Evolutionary conservation across 1,139 yeast species (phyloP), one percentile per base, ranked within the genome.

Genomic region (Candida neerlandica): DNA sequence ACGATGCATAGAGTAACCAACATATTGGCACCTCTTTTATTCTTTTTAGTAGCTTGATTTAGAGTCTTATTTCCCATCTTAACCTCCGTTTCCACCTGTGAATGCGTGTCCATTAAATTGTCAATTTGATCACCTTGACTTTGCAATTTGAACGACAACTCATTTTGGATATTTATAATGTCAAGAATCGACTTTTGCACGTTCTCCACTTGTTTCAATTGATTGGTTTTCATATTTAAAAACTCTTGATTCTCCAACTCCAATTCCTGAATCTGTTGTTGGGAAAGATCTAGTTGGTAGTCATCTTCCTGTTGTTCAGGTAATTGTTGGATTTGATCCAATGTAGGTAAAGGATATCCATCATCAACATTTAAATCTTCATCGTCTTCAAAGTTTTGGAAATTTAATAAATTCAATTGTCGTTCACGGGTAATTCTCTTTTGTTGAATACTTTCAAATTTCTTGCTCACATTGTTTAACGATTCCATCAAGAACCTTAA

Each of bases 171-270:
- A 49, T 85, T 82, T 1, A 94, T 81, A 45, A 94, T 87, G 62
- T 91, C 97, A 47, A 85, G 69, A 71, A 92, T 84, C 2, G 96
- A 83, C 52, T 77, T 78, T 62, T 91, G 95, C n/a, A 94, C 81
- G 53, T 78, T 73, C 55, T 82, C 84, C 10, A 84, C 88, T 55
- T 84, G 82, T 48, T 82, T 80, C 41, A 92, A 69, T 56, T 91
- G 96, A 45, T 83, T 83, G 15, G 80, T 70, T 58, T 87, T 86
- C 49, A 80, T 64, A 47, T 77, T 71, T 15, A 91, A 65, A 33
- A 92, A 73, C 49, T 83, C 85, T 52, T 81, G 78, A 64, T 89
- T 94, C 63, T 94, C 98, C 12, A 72, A 67, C 56, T 86, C 85
- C 26, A 91, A 73, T 52, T 84, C 78, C 60, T 85, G 89, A 32